Conservation (phyloP, 2,329 filamentous ascomycete species). For the Metarhizium album region DNA sequence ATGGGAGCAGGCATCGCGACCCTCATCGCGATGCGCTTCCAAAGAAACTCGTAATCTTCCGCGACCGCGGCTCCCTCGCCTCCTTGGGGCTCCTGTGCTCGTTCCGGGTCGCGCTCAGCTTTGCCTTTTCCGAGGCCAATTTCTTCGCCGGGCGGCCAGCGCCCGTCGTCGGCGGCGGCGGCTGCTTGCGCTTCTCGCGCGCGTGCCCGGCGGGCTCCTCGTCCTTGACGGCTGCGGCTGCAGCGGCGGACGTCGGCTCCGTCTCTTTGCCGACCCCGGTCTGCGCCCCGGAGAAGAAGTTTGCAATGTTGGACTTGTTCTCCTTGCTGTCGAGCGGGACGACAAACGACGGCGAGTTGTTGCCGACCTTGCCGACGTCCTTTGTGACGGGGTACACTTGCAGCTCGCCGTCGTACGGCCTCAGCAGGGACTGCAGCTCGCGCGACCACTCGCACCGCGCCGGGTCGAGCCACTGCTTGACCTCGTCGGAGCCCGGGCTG, state of each 20-base stretch:
- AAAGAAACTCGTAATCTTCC: constrained; percentile 81
- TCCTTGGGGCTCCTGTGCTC: constrained; percentile 48
- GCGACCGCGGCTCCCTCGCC: constrained; percentile 41
- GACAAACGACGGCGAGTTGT: constrained; percentile 75
- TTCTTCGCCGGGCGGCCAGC: constrained; percentile 17
- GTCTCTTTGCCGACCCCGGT: constrained; percentile 13
- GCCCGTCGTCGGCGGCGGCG: constrained; percentile 10
- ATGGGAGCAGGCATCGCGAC: too few species aligned
- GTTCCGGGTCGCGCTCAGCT: constrained; percentile 33
- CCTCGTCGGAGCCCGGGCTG: constrained; percentile 58
- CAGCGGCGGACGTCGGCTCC: too few species aligned
- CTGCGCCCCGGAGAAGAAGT: constrained; percentile 65
- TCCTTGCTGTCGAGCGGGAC: constrained; percentile 73
- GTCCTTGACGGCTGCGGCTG: background rate
- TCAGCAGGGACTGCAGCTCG: constrained; percentile 69
- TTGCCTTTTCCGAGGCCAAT: constrained; percentile 13
- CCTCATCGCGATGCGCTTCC: constrained; percentile 39
- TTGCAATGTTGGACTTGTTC: constrained; percentile 88
- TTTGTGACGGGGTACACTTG: constrained; percentile 79
- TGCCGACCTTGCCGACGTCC: constrained; percentile 90
- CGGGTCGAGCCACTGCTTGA: constrained; percentile 73
- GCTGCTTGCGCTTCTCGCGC: constrained; percentile 16
- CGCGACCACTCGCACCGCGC: constrained; percentile 58
- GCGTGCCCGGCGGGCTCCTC: background rate
- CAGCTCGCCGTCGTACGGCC: constrained; percentile 66